Evolutionary conservation across 805 yeast genomes (phyloP), one percentile per base, ranked within the genome.

Genomic region (Saturnispora saitoi): DNA sequence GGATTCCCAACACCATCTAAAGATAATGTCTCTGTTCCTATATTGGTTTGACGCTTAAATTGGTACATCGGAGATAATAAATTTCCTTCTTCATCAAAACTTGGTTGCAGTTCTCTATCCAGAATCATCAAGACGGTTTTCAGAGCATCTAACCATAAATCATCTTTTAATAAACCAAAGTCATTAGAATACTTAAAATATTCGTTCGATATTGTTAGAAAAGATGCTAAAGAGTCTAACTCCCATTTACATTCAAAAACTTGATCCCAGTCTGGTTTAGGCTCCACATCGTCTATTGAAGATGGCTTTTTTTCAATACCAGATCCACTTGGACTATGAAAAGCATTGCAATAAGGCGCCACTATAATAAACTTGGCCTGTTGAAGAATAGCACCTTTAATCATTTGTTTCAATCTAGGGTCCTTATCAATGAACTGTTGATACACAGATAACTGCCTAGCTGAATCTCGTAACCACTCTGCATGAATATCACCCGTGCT

Each of bases 401-500:
- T 71, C 60, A 88, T 65, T 30, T 69, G 69, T 50, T 66, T 61
- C 45, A 88, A 68, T 2, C 56, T 50, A 1, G 61, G 54, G 57
- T 87, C 93, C 47, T 73, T 59, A 36, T 66, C 66, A 12, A 80
- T 65, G 20, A 86, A 70, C 7, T 78, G 78, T 56, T 82, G 81
- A 62, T 87, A 89, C 2, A 85, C 86, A 4, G 86, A 75, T 43
- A 88, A 66, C 60, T 88, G 96, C 56, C 93, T 70, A 0, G 95
- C 86, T 1, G 95, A 81, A 63, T 88, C 96, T 47, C 96, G 67
- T 43, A 88, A 68, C 96, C 96, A 88, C 64, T 88, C 95, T 2
- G 96, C 96, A 62, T 86, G 89, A 48, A 88, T 88, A 60, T 88
- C 96, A 9, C 96, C 96, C 0, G 96, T 88, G 30, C 87, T 91